Percentiles rank a stretch among this genome's conserved stretches.
phyloP scores from a whole-genome alignment of 202 grass and related monocot species.

The Digitaria exilis region DNA sequence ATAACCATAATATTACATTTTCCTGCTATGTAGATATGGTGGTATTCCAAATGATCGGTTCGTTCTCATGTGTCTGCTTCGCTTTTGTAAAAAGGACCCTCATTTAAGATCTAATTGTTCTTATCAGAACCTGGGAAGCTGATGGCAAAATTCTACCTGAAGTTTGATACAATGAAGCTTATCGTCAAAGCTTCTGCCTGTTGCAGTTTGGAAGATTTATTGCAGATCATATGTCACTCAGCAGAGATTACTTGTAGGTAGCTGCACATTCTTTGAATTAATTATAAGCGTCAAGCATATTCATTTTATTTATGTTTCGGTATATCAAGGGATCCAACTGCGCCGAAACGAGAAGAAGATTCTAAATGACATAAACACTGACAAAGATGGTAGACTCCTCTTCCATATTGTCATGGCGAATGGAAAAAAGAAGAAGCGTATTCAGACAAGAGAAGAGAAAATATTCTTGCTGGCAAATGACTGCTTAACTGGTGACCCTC shows the following conservation, averaged over 20 bases:
- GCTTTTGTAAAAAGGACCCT: slow-evolving; percentile 16
- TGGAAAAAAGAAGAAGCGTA: slow-evolving; percentile 86
- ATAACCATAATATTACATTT: slow-evolving; percentile 15
- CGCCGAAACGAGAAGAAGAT: slow-evolving; percentile 87
- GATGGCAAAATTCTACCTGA: slow-evolving; percentile 99
- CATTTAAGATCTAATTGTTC: slow-evolving; percentile 35
- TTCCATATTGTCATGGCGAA: slow-evolving; percentile 82
- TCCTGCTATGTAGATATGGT: not conserved
- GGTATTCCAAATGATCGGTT: not conserved
- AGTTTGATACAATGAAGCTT: slow-evolving; percentile 96
- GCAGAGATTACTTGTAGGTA: slow-evolving; percentile 89
- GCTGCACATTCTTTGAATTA: slow-evolving; percentile 39
- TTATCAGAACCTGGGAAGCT: slow-evolving; percentile 84
- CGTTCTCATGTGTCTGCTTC: slow-evolving; percentile 12
- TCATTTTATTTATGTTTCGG: slow-evolving; percentile 30
- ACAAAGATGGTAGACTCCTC: slow-evolving; percentile 79
- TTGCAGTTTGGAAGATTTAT: slow-evolving; percentile 86
- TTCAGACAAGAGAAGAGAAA: slow-evolving; percentile 93
- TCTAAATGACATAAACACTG: slow-evolving; percentile 88
- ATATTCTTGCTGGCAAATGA: slow-evolving; percentile 91
- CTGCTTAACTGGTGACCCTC: slow-evolving; percentile 82
- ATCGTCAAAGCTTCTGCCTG: slow-evolving; percentile 81
- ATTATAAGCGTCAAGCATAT: slow-evolving; percentile 8
- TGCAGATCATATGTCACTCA: slow-evolving; percentile 80
- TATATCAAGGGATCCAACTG: slow-evolving; percentile 89